Conservation (phyloP, 2,329 filamentous ascomycete genomes). For the Colletotrichum orbiculare region DNA sequence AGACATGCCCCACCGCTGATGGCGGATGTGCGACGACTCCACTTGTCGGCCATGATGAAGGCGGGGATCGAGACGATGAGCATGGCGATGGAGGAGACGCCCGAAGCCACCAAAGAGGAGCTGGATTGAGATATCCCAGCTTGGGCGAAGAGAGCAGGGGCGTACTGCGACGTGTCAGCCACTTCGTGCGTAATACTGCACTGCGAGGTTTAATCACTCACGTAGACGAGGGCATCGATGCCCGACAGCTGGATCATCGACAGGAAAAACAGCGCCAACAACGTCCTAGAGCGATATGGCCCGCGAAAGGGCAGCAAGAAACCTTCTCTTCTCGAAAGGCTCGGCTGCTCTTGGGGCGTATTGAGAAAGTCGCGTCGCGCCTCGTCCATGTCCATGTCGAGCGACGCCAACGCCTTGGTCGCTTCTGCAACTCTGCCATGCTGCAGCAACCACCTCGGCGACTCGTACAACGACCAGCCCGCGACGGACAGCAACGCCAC, state of each 20-base stretch:
- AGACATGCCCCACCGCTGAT: not conserved
- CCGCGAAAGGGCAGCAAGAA: conserved; percentile 47
- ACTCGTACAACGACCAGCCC: conserved; percentile 59
- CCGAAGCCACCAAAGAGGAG: not conserved
- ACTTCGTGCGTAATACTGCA: conserved; percentile 37
- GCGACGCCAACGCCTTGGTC: conserved; percentile 49
- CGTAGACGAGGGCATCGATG: conserved; percentile 71
- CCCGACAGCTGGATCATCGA: conserved; percentile 69
- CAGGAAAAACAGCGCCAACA: conserved; percentile 67
- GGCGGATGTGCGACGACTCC: not conserved
- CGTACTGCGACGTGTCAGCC: conserved; percentile 55
- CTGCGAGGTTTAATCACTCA: conserved; percentile 44
- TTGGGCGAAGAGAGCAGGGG: conserved; percentile 68
- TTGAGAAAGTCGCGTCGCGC: conserved; percentile 58
- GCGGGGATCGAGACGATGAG: conserved; percentile 1
- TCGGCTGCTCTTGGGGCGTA: conserved; percentile 41
- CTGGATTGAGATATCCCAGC: conserved; percentile 59
- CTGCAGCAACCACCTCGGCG: conserved; percentile 66
- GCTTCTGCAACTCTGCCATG: conserved; percentile 59
- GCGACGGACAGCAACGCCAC: conserved; percentile 51
- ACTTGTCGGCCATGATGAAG: conserved; percentile 4
- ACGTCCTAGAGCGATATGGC: conserved; percentile 58
- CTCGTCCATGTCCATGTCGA: conserved; percentile 56
- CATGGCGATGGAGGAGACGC: conserved; percentile 1
- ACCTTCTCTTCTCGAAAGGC: conserved; percentile 45